Evolutionary conservation across 768 basidiomycete genomes (phyloP), one percentile per base, ranked within the genome.

Genomic region (Trametes cinnabarina): DNA sequence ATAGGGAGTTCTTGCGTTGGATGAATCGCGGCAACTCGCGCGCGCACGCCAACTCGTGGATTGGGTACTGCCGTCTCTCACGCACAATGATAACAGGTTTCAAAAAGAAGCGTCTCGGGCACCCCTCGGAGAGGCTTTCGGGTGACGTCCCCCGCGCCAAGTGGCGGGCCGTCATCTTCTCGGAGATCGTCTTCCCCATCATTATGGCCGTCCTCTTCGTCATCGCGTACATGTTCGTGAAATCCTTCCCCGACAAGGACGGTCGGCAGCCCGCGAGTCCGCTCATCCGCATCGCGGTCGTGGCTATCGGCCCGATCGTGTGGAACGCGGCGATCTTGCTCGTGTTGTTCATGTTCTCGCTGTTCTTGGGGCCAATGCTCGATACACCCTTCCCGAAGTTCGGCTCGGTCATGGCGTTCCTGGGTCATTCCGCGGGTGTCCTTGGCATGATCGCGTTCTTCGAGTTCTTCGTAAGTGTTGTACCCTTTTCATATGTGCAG

Each of bases 51-150:
- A 99, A 98, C 72, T 97, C 96, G 4, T 99, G 97, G 97, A 96
- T 98, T 64, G 96, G 97, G 0, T 99, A 98, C 73, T 99, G 97
- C 72, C 92, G 97, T 51, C 79, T 99, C 44, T 94, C 94, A n/a
- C 82, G 97, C 50, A 99, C 97, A 17, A 90, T 93, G 84, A 96
- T 99, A 69, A 99, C 97, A 17, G 97, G 97, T n/a, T 99, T 94
- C 85, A 98, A 98, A 83, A 92, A 91, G 79, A 98, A 98, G 82
- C 85, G 86, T 64, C 85, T 99, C 6, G 97, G 97, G 20, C 90
- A 94, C 68, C 97, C 97, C 2, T 98, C 95, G 0, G 96, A 98
- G 74, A 98, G 97, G 74, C 81, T 98, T 25, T 95, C 95, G 5
- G 90, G 90, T 51, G 97, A 98, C 70, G 88, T 94, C 34, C 96